Conservation (phyloP, 2,329 filamentous ascomycete species). For the Trichophyton mentagrophytes region DNA sequence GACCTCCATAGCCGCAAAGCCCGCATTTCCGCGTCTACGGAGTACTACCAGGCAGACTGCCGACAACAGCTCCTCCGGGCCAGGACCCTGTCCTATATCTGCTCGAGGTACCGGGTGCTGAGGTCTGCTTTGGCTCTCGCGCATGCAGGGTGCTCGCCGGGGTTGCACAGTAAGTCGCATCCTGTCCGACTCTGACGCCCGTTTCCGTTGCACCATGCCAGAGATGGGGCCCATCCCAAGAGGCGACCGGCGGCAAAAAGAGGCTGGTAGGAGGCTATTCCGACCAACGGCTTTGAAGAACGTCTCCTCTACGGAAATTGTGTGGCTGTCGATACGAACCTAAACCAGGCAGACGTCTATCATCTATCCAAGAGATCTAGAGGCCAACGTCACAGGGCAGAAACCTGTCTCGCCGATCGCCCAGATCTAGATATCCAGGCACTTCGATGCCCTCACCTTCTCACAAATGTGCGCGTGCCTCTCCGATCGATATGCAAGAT, state of each 20-base stretch:
- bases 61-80: background rate
- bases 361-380: background rate
- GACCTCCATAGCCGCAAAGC: background rate
- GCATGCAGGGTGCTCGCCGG: background rate
- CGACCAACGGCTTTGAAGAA: background rate
- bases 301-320: background rate
- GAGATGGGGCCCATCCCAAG: background rate
- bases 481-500: background rate
- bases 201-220: background rate
- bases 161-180: conserved; percentile 1
- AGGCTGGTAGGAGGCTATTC: background rate
- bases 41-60: background rate
- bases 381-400: background rate
- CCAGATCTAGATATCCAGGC: background rate
- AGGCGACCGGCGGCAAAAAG: background rate
- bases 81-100: background rate
- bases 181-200: conserved; percentile 2
- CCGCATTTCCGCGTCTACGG: background rate
- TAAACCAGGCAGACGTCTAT: background rate
- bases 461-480: background rate
- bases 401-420: background rate
- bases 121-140: background rate
- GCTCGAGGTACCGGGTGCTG: background rate
- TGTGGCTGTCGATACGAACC: background rate
- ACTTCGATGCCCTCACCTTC: background rate